These are phyloP conservation scores for Venturia aucupariae DNA, from an alignment of 2,329 filamentous ascomycete species.

Conservation along the genomic window DNA sequence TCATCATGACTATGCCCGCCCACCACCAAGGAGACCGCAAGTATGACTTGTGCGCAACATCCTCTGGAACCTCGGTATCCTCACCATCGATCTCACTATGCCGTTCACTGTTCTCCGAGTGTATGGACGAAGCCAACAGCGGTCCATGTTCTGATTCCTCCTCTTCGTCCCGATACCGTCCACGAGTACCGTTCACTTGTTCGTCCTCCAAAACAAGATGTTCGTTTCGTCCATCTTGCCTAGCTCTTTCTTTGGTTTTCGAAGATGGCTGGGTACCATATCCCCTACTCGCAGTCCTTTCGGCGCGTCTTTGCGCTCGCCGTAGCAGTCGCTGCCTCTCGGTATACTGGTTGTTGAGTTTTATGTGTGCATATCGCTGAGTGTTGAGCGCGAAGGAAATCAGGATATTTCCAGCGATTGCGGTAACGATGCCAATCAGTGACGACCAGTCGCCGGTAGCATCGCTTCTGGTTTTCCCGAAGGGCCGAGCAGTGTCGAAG, in stretches of 20 bases:
- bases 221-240: neutral
- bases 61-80: neutral
- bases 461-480: neutral
- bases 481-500: neutral
- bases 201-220: neutral
- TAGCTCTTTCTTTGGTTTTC: neutral
- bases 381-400: slow-evolving; percentile 95
- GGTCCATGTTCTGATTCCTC: slow-evolving; percentile 13
- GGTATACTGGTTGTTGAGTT: slow-evolving; percentile 59
- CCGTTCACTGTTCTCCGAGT: slow-evolving; percentile 7
- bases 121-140: slow-evolving; percentile 1
- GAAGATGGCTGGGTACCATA: slow-evolving; percentile 15
- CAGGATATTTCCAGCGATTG: slow-evolving; percentile 84
- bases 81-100: neutral
- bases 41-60: slow-evolving; percentile 55
- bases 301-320: slow-evolving; percentile 12
- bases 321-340: slow-evolving; percentile 31
- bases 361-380: slow-evolving; percentile 86
- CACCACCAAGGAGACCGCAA: slow-evolving; percentile 93
- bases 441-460: slow-evolving; percentile 12
- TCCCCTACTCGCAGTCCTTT: slow-evolving; percentile 23
- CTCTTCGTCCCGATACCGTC: slow-evolving; percentile 7
- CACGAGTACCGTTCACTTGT: neutral
- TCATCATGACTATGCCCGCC: slow-evolving; percentile 87
- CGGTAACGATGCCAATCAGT: slow-evolving; percentile 85